Base-by-base conservation (phyloP, 2,329 filamentous ascomycete genomes). In the Dissoconium aciculare region DNA sequence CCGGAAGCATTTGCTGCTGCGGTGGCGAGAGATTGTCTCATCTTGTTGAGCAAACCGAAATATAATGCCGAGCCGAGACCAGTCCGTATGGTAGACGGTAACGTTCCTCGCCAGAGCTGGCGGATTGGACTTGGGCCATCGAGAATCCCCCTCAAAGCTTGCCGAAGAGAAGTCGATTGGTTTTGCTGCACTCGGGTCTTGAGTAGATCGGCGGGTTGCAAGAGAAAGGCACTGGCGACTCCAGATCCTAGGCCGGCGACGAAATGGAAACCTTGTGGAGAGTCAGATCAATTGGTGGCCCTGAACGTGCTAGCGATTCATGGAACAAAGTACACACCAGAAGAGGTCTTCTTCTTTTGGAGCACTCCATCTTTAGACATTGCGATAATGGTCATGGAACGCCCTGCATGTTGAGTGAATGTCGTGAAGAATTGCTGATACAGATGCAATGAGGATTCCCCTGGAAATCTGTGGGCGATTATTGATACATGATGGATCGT, bases 131-230 rank as follows among this genome's bases (percentile, higher is more conserved):
- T 62, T 2, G 70, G 70, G 13, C 69, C 74, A 43, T 62, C 60
- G 40, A 78, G 68, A 50, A 92, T 82, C 17, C 72, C 62, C 46
- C 71, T 71, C 37, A 92, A 62, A 11, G 78, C 79, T 14, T 64
- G 60, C 31, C 71, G 56, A 34, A 95, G 69, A 2, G 82, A 49
- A 17, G 45, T 73, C 26, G 70, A 67, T 28, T 73, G 73, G 17
- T 81, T 82, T 56, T 95, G 89, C 54, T 98, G 89, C 24, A 95
- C 76, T 27, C 89, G 78, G 16, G 89, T 98, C 59, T 98, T 98
- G 53, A 98, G 74, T 3, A 98, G 75, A 58, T 98, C 89, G 49
- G 89, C 79, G 15, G 89, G 89, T 57, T 98, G 89, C 11, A 98
- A 71, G 33, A 95, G 74, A 36, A 92, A 74, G 33, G 89, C 85